phyloP scores from a whole-genome alignment of 176 grass and related monocot genomes.

The Hsuehochloa calcarea region DNA sequence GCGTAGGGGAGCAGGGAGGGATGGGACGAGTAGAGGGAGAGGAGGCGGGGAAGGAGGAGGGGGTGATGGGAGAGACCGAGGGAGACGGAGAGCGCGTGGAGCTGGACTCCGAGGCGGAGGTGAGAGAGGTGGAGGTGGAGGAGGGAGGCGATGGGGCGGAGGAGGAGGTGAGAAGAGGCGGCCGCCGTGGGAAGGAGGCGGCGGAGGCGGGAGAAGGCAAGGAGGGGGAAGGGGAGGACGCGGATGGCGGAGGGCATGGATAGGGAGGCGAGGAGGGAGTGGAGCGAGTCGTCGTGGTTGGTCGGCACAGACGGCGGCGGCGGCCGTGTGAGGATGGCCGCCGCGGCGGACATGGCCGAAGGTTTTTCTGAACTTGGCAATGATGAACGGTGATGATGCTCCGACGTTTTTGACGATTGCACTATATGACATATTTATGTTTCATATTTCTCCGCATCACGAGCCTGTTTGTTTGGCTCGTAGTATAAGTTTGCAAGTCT shows the following conservation, averaged over 20 bases:
- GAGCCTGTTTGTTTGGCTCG: no score
- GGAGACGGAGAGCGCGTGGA: slow-evolving; percentile 50
- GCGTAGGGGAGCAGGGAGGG: slow-evolving; percentile 44
- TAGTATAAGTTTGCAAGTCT: no score
- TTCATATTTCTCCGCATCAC: no score
- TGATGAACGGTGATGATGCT: background rate
- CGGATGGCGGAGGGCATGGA: slow-evolving; percentile 13
- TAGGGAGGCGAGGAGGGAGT: slow-evolving; percentile 30
- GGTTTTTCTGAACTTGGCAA: background rate
- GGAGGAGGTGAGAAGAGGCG: slow-evolving; percentile 26
- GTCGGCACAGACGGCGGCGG: background rate
- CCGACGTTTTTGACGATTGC: no score
- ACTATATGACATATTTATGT: no score
- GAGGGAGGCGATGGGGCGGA: slow-evolving; percentile 33
- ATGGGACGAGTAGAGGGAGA: slow-evolving; percentile 43
- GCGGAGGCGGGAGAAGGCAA: slow-evolving; percentile 46
- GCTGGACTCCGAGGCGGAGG: slow-evolving; percentile 36
- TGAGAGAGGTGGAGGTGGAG: slow-evolving; percentile 19
- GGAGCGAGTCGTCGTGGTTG: background rate
- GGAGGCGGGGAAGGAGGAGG: slow-evolving; percentile 32
- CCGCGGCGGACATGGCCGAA: slow-evolving; percentile 15
- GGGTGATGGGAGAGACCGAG: slow-evolving; percentile 41
- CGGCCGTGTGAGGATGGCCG: slow-evolving; percentile 11
- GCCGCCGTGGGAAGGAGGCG: slow-evolving; percentile 22
- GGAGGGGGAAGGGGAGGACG: slow-evolving; percentile 34